phyloP scores from a whole-genome alignment of 345 rosid genomes.

The Odontarrhena argentea region DNA sequence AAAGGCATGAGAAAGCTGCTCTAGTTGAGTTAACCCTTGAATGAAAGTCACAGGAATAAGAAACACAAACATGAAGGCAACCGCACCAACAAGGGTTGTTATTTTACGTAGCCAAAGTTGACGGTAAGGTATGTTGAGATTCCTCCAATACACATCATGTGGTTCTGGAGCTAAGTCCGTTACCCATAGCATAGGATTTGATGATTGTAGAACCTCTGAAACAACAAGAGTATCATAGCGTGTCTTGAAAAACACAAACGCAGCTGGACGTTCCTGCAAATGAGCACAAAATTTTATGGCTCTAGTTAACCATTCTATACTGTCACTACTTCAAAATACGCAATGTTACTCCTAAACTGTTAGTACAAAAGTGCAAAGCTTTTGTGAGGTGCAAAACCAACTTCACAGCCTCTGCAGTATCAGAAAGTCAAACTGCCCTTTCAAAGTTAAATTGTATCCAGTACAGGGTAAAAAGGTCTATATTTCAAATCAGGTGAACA shows the following conservation, averaged over 20 bases:
- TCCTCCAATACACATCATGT: constrained; percentile 86
- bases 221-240: constrained; percentile 76
- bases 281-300: neutral
- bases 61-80: constrained; percentile 75
- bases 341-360: constrained; percentile 1
- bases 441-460: neutral
- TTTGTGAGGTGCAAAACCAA: neutral
- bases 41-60: constrained; percentile 81
- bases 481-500: neutral
- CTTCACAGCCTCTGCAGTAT: neutral
- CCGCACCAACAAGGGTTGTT: constrained; percentile 59
- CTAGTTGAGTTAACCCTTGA: constrained; percentile 81
- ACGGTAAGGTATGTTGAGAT: constrained; percentile 73
- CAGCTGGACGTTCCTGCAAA: constrained; percentile 80
- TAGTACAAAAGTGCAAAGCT: neutral
- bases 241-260: constrained; percentile 88
- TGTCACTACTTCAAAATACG: neutral
- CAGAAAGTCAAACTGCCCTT: neutral
- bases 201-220: constrained; percentile 73
- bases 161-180: constrained; percentile 89
- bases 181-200: constrained; percentile 96
- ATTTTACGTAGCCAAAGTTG: constrained; percentile 88
- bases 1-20: constrained; percentile 56
- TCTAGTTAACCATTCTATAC: neutral
- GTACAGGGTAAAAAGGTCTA: neutral